Base-by-base conservation (phyloP, 2,329 filamentous ascomycete species). In the Penicillium sp. region DNA sequence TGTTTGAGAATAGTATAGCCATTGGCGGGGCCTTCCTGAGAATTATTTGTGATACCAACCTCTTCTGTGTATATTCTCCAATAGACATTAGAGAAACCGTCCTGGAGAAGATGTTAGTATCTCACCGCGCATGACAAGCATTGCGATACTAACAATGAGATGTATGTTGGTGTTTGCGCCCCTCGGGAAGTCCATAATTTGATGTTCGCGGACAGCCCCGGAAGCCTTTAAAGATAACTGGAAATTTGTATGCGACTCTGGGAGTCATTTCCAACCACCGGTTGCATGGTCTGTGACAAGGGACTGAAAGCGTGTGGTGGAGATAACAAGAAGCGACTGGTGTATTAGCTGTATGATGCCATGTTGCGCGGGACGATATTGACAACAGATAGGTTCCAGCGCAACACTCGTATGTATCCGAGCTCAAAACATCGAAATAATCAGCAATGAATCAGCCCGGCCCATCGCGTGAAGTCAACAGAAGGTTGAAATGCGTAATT, bases 101-200 rank as follows among this genome's bases (percentile, higher is more conserved):
- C 73, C 75, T 77, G 44, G 14, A 36, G 39, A 27, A 10, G 29
- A 36, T 10, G 51, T 73, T 63, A 72, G 65, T 56, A 34, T 51
- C 31, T 22, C 16, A 31, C 24, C 24, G 34, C 18, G 6, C 22
- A 24, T 40, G 31, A 47, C 13, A n/a, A n/a, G 13, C n/a, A 36
- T 40, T 45, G 43, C 34, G 16, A 52, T 42, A 69, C 75, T 62
- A 69, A 77, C 75, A 65, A 76, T 71, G 51, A 71, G 64, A 64
- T 69, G 71, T 59, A 76, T 65, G 59, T 77, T 77, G 43, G 75
- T 77, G 60, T 70, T 71, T 54, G 71, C 71, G 56, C 67, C 69
- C 59, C 71, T 71, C 56, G 75, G 75, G 66, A 77, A 77, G 61
- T 77, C 75, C 74, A 77, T 77, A 59, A 54, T 73, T 71, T 59